A percentile compares a stretch with the other conserved stretches of the same genome.
Evolutionary conservation across 2,329 filamentous ascomycete species (phyloP).

Genomic region (Chaetomiaceae sp.): DNA sequence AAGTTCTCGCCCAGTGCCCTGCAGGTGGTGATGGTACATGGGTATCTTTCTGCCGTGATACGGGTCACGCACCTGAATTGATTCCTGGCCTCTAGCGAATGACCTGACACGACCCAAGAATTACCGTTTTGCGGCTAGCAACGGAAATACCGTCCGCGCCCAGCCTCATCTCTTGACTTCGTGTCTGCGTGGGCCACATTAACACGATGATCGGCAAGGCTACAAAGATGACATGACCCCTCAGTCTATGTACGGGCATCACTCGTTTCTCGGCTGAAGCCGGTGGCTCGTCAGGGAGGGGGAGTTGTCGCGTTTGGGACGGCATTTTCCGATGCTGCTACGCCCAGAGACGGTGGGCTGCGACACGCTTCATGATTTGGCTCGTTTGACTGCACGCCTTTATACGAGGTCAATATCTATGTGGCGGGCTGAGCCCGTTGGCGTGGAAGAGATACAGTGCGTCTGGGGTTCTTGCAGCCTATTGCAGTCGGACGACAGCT

Average conservation of each 20-base stretch:
- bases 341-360: background rate
- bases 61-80: background rate
- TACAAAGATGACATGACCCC: background rate
- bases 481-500: background rate
- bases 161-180: background rate
- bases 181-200: background rate
- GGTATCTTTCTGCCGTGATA: background rate
- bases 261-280: no score
- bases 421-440: conserved; percentile 7
- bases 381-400: background rate
- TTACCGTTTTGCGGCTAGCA: background rate
- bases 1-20: background rate
- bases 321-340: conserved; percentile 3
- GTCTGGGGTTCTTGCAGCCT: background rate
- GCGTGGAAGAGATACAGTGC: background rate
- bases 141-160: no score
- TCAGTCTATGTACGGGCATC: no score
- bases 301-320: background rate
- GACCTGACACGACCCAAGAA: background rate
- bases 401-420: conserved; percentile 1
- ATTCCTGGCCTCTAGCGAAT: background rate
- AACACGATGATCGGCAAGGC: background rate
- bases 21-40: background rate
- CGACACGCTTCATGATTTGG: background rate
- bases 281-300: background rate